phyloP scores from a whole-genome alignment of 1,139 yeast species.

The Kurtzmaniella quercitrusa region DNA sequence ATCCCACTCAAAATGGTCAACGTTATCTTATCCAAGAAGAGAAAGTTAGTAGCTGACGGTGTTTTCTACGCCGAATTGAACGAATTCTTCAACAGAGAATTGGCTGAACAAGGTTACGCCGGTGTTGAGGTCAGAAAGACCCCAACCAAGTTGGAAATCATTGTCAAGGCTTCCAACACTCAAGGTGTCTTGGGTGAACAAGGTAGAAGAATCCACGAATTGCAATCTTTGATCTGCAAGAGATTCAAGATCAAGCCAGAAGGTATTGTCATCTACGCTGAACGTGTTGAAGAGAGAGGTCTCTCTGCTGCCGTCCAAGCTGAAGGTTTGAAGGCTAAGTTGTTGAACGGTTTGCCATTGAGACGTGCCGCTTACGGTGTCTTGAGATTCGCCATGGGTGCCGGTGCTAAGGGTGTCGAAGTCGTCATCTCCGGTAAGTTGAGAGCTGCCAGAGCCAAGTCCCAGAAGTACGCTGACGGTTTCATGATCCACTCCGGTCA shows the following conservation, averaged over 20 bases:
- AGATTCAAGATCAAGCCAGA: slow-evolving; percentile 97
- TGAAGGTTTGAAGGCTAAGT: slow-evolving; percentile 97
- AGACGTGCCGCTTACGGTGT: slow-evolving; percentile 99
- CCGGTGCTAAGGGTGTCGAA: slow-evolving; percentile 99
- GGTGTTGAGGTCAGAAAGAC: slow-evolving; percentile 99
- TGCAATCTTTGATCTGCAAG: slow-evolving; percentile 96
- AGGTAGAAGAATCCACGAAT: slow-evolving; percentile 99
- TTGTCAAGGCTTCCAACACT: slow-evolving; percentile 99
- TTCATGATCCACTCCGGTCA: slow-evolving; percentile 99
- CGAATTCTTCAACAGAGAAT: slow-evolving; percentile 99
- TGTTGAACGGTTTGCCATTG: slow-evolving; percentile 97
- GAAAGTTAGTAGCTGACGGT: slow-evolving; percentile 99
- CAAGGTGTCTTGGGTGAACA: slow-evolving; percentile 99
- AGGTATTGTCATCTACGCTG: slow-evolving; percentile 94
- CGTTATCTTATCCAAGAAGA: slow-evolving; percentile 74
- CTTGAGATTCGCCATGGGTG: slow-evolving; percentile 99
- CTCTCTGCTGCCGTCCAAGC: slow-evolving; percentile 99
- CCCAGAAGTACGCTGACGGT: slow-evolving; percentile 99
- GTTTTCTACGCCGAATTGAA: slow-evolving; percentile 99
- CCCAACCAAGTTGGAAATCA: slow-evolving; percentile 96
- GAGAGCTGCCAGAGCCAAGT: slow-evolving; percentile 99
- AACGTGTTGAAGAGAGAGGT: slow-evolving; percentile 99
- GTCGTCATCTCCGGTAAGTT: slow-evolving; percentile 99
- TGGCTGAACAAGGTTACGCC: slow-evolving; percentile 99
- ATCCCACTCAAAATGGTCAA: slow-evolving; percentile 24